Base-by-base conservation (phyloP, 371 early-diverging fungal species). In the Apophysomyces trapeziformis region DNA sequence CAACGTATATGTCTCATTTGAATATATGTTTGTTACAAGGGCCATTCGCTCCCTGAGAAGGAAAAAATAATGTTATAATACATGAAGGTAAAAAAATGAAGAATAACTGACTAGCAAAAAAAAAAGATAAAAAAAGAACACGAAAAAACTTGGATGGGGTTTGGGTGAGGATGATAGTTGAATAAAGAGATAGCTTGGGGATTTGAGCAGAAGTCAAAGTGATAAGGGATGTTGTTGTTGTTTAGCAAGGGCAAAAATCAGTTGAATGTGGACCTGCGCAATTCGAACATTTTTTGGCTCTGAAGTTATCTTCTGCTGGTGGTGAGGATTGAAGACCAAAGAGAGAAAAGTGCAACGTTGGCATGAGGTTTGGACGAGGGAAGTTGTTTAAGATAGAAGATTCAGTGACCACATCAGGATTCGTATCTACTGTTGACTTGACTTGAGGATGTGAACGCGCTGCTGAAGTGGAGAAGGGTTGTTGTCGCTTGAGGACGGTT, bases 221-320 rank as follows among this genome's bases (percentile, higher is more conserved):
- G 32, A 26, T 26, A 26, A 26, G 2, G 32, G 32, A 26, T 26
- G 32, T 26, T 26, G 26, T 26, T 26, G 1, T 26, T 46, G n/a
- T 41, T 74, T 71, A 83, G 59, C 83, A 83, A 56, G 83, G 83
- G 58, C 83, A 82, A 59, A 79, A 82, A 38, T 77, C 76, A 36
- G 82, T 79, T 18, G 76, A 74, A 66, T 82, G 82, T 63, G 83
- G 83, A 41, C 83, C 83, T 68, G 78, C 73, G 43, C 83, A 83
- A 63, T 78, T 83, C 57, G 64, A 68, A 63, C 83, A 83, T 37
- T 68, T 58, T 13, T 66, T 67, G 44, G 65, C 54, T 60, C 66
- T 50, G 43, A 43, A 65, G 36, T 60, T 32, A 44, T 64, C 69
- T 26, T 67, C 60, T 12, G 70, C n/a, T 45, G 70, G 65, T 14